Evolutionary conservation across 2,329 filamentous ascomycete genomes (phyloP), one percentile per base, ranked within the genome.

Genomic region (Sclerotiophoma versabilis): DNA sequence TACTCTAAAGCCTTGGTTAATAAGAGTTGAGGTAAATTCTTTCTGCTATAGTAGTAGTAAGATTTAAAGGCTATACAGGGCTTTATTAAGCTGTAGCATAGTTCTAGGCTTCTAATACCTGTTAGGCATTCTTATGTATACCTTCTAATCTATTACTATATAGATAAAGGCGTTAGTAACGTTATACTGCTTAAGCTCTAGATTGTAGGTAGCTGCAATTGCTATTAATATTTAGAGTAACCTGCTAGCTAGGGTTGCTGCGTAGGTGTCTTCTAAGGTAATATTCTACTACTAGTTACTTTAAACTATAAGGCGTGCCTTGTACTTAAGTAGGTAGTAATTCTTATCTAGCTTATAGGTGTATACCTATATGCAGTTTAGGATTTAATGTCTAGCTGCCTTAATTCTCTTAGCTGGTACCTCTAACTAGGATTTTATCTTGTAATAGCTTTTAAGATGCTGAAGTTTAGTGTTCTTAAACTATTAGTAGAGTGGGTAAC

Each of bases 231-330:
- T 43, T 20, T 27, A 9, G 15, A 43, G 22, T 3, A 37, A 61
- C 12, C 44, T 5, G 8, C 33, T 25, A 19, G 46, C 39, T 14
- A 58, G 23, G 2, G 52, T 59, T 12, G 52, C 56, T 5, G 42
- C 42, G n/a, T 59, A 59, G 19, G 48, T 59, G 5, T 59, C 54
- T 38, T 51, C 15, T 3, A 15, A 30, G 7, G 39, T 32, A 17
- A 43, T 15, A 17, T 43, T 43, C 3, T 17, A 6, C 12, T 44
- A 32, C n/a, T 27, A 32, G 17, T 36, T n/a, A n/a, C n/a, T n/a
- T n/a, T n/a, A n/a, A n/a, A 37, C 34, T 12, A 37, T 20, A 22
- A 37, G 34, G 12, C 5, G 11, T 4, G 20, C 34, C 20, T 37
- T 37, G 12, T 15, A 37, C 26, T 32, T 19, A 3, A 29, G 17